Evolutionary conservation across 768 basidiomycete genomes (phyloP).

Genomic region (Aureoboletus auriporus): DNA sequence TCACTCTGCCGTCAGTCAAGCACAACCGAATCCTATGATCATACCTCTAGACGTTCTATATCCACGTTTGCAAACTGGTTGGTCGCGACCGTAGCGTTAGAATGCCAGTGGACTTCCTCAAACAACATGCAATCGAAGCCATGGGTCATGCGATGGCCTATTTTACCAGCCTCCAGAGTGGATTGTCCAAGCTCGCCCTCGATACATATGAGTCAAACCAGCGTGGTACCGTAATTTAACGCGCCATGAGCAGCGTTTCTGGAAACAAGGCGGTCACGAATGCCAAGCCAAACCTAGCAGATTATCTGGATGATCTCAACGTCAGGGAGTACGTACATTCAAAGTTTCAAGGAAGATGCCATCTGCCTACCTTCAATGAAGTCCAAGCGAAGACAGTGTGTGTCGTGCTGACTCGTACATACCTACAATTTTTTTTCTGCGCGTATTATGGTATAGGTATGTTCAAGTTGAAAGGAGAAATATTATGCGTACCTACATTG

Average conservation of each 20-base stretch:
- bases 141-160: constrained; percentile 63
- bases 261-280: constrained; percentile 43
- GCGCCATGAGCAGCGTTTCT: constrained; percentile 43
- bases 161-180: constrained; percentile 44
- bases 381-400: too few relatives aligned
- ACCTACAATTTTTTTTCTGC: too few relatives aligned
- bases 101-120: neutral
- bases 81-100: too few relatives aligned
- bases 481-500: too few relatives aligned
- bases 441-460: too few relatives aligned
- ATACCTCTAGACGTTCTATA: too few relatives aligned
- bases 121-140: constrained; percentile 46
- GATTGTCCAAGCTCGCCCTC: constrained; percentile 44
- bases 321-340: constrained; percentile 45
- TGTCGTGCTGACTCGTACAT: too few relatives aligned
- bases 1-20: constrained; percentile 19
- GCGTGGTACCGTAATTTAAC: constrained; percentile 56
- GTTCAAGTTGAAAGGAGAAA: too few relatives aligned
- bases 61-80: too few relatives aligned
- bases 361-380: too few relatives aligned
- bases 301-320: constrained; percentile 38
- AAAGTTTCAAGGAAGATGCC: neutral
- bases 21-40: too few relatives aligned
- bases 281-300: constrained; percentile 40
- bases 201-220: constrained; percentile 55